Base-by-base conservation (phyloP, 805 yeast genomes). In the Ogataea ganodermae region DNA sequence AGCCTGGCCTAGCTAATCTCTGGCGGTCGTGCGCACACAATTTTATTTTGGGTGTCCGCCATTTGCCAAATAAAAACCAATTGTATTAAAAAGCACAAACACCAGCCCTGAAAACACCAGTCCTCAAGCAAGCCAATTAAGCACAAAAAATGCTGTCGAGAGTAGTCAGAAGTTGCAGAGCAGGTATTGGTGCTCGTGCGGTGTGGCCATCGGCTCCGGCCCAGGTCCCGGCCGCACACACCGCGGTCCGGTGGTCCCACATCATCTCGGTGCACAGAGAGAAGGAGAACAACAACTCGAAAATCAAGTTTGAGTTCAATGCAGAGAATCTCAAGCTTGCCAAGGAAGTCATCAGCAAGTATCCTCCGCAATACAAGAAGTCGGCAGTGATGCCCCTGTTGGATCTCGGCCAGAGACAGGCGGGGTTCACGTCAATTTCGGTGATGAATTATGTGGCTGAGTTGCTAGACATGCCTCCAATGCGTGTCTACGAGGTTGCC, bases 401-500 rank as follows among this genome's bases (percentile, higher is more conserved):
- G 52, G 95, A 87, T 63, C 73, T 88, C 53, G 96, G 94, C 33
- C 96, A 88, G 71, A 85, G 95, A 61, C 96, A 88, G 69, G 75
- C 75, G 46, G 96, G 96, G 0, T 88, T 84, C 74, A 85, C 94
- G 35, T 86, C 95, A 33, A 85, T 88, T 58, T 76, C 89, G 27
- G 94, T 87, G 53, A 88, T 88, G 96, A 87, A 88, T 73, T 85
- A 89, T 65, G 96, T 88, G 42, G 96, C 96, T 45, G 81, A 84
- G 67, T 60, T 84, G 62, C 75, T 87, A 60, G 92, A 86, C 60
- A 85, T 89, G 83, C 96, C 96, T 24, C 95, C 96, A 50, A 88
- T 88, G 96, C 80, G 96, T 71, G 96, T 88, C 24, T 88, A 88
- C 68, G 95, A 88, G 67, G 96, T 88, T 54, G 96, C 96, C 26